Evolutionary conservation across 2,329 filamentous ascomycete species (phyloP), one percentile per base, ranked within the genome.

Genomic region (Calonectria hongkongensis): DNA sequence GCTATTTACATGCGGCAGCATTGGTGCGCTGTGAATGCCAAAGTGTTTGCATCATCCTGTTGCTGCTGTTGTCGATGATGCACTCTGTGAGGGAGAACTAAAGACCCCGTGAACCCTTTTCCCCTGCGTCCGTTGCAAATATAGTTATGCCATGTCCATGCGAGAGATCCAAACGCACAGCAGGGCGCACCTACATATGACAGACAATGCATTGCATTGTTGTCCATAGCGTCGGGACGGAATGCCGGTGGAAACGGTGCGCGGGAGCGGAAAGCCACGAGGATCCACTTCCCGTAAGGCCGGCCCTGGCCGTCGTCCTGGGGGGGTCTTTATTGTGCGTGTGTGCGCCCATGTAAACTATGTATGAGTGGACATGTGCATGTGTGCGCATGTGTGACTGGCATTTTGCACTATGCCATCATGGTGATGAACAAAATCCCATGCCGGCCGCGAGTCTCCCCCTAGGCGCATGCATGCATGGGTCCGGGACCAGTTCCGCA

Each of bases 211-310:
- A 45, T 43, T 62, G 56, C 36, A 62, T n/a, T 45, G 43, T n/a
- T n/a, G 43, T 45, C 8, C 43, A 45, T 67, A 36, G 41, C 39
- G 39, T 18, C 51, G 51, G 39, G 41, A 56, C n/a, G 36, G 48
- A 41, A 45, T 66, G 64, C 36, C 48, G 36, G 64, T 56, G 51
- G 66, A 68, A 68, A 66, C 60, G 50, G 30, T 36, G 39, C 60
- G 60, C 43, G 60, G 68, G 68, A 70, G 67, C 15, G 47, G 41
- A 36, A 50, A 56, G 48, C 50, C 48, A 47, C 36, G 36, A 25
- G 58, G 58, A 27, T 65, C 67, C 67, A 65, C 60, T 66, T 66
- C 48, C 68, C 68, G 68, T 28, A 28, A 36, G 33, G 28, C 25
- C 25, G 25, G 9, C 27, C 27, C 30, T 33, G 21, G 21, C 2